Conservation (phyloP, 2,329 filamentous ascomycete species). For the Didymella pomorum region DNA sequence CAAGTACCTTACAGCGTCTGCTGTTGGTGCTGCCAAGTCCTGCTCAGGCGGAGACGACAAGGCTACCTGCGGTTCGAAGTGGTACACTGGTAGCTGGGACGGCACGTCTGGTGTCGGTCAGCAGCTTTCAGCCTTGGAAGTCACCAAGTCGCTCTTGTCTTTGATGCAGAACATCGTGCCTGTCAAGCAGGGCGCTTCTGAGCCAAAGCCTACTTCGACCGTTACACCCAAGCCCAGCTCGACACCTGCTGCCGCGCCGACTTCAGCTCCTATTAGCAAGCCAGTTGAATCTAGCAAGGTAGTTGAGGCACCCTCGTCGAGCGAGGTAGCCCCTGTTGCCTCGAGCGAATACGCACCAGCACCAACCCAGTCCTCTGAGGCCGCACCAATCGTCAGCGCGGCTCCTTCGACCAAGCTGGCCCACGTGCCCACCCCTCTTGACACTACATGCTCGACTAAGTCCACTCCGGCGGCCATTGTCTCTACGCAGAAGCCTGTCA, state of each 20-base stretch:
- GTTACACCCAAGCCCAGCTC: constrained; percentile 30
- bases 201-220: constrained; percentile 29
- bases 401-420: constrained; percentile 12
- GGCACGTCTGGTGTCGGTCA: constrained; percentile 54
- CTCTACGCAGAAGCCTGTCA: constrained; percentile 25
- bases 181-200: constrained; percentile 31
- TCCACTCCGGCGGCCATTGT: constrained; percentile 11
- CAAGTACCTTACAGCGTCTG: constrained; percentile 52
- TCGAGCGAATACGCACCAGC: constrained; percentile 5
- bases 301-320: constrained; percentile 14
- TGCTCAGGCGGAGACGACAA: constrained; percentile 54
- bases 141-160: constrained; percentile 54
- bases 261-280: constrained; percentile 8
- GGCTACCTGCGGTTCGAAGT: constrained; percentile 56
- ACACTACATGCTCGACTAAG: constrained; percentile 2
- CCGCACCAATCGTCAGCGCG: constrained; percentile 13
- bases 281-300: constrained; percentile 20
- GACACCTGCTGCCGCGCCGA: constrained; percentile 18
- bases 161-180: constrained; percentile 44
- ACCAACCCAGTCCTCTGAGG: constrained; percentile 20
- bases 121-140: constrained; percentile 56
- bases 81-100: constrained; percentile 55
- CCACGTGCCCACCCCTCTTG: constrained; percentile 8
- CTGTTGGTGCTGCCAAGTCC: constrained; percentile 53
- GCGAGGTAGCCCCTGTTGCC: constrained; percentile 5